Percentiles rank a stretch among this genome's conserved stretches.
phyloP scores from a whole-genome alignment of 768 basidiomycete species.

The Lactarius vividus region DNA sequence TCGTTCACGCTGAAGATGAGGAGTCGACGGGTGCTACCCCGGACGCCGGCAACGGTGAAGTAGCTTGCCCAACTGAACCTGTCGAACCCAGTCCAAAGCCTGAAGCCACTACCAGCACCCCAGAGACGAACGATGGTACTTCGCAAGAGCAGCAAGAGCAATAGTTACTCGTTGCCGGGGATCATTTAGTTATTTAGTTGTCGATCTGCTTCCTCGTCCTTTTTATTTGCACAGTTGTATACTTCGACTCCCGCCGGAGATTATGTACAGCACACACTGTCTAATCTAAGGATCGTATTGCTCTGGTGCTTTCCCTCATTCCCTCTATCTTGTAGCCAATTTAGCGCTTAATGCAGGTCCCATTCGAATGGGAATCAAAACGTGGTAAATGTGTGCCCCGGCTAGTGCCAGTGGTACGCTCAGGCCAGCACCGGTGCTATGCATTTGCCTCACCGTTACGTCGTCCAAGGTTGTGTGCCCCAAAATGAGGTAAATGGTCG shows the following conservation, averaged over 20 bases:
- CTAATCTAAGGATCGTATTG: conserved; percentile 9
- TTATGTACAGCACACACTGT: conserved; percentile 1
- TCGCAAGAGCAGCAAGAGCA: not conserved
- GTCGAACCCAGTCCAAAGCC: not conserved
- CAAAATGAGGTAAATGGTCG: conserved; percentile 13
- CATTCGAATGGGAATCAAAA: not conserved
- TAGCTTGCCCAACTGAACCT: not conserved
- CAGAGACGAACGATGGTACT: not conserved
- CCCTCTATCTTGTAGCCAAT: not conserved
- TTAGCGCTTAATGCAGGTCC: not conserved
- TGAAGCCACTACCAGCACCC: not conserved
- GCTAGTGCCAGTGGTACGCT: not conserved
- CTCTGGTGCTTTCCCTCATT: not conserved
- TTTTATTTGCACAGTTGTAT: conserved; percentile 2
- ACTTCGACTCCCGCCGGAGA: not conserved
- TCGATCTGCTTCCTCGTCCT: not conserved
- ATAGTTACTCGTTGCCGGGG: not conserved
- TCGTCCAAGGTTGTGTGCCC: not conserved
- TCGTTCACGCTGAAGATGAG: not conserved
- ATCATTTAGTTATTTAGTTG: not conserved
- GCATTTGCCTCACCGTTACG: not conserved
- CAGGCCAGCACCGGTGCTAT: not conserved
- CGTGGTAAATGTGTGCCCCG: not conserved
- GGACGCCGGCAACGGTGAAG: conserved; percentile 2
- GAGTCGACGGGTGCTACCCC: not conserved